Evolutionary conservation across 306 rosid species (phyloP), one percentile per base, ranked within the genome.

Genomic region (Prunus davidiana): DNA sequence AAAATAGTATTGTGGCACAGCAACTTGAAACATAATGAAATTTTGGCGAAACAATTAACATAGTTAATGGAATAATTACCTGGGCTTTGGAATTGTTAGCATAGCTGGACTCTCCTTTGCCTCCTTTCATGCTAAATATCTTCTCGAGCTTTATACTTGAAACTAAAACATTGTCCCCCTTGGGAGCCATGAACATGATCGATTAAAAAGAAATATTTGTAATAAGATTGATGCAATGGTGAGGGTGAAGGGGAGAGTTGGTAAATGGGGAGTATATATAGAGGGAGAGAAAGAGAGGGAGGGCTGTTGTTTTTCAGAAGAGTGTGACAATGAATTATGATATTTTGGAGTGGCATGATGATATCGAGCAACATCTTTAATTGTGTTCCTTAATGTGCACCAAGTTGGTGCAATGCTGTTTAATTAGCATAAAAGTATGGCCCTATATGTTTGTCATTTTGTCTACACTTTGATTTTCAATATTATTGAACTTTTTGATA

Each of bases 31-130:
- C 19, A 34, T 41, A 65, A 6, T 7, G 43, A 38, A 38, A 38
- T 0, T 38, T 38, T 38, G 43, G 6, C 7, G 8, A 38, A 38
- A 38, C 43, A 38, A 38, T 7, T 38, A 6, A 38, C 7, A 38
- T 38, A 38, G 43, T 7, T 38, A 6, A 7, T 7, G 43, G 43
- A 38, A 6, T 38, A 38, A 38, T 38, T 38, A 79, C 91, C 89
- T 84, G 99, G 46, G 98, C 98, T 89, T 90, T 91, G 64, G 99
- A 95, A 84, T 92, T 95, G 87, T 89, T 92, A 88, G 96, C 99
- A 74, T 95, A 95, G 83, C 99, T 95, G 8, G 84, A 78, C 62
- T 91, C 99, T 71, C 98, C 99, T 79, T 92, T 92, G 61, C 99
- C 99, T 71, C 99, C 98, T 86, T 92, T 95, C 99, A 95, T 95